Percentiles rank a stretch among this genome's conserved stretches.
Evolutionary conservation across 768 basidiomycete genomes (phyloP).

Genomic region (Pisolithus tinctorius): DNA sequence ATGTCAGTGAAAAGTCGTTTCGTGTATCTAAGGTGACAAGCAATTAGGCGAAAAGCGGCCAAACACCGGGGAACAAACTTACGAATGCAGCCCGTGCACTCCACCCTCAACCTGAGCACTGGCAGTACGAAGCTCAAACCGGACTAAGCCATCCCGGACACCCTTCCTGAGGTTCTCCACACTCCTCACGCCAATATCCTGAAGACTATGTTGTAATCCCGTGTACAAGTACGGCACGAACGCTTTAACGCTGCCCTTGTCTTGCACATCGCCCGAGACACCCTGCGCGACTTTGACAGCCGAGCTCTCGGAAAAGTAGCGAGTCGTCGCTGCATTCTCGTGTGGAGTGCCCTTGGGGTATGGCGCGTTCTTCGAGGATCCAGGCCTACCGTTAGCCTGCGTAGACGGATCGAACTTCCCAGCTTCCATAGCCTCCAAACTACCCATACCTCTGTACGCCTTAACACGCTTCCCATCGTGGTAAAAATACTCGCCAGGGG

Average conservation of each 20-base stretch:
- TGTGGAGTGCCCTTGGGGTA: conserved; percentile 42
- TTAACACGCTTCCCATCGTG: conserved; percentile 99
- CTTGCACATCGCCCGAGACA: conserved; percentile 93
- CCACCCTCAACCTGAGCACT: conserved; percentile 95
- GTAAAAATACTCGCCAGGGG: conserved; percentile 98
- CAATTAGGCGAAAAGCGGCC: conserved; percentile 3
- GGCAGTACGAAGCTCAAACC: conserved; percentile 91
- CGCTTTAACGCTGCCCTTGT: conserved; percentile 91
- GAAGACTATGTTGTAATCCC: conserved; percentile 88
- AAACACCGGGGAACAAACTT: conserved; percentile 30
- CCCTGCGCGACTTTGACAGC: conserved; percentile 95
- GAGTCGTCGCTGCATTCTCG: conserved; percentile 93
- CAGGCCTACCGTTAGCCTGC: conserved; percentile 19
- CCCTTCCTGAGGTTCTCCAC: conserved; percentile 60
- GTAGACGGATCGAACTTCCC: conserved; percentile 38
- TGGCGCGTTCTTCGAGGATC: conserved; percentile 40
- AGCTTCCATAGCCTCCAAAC: conserved; percentile 88
- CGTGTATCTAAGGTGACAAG: conserved; percentile 37
- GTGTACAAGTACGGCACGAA: conserved; percentile 83
- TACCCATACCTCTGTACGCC: conserved; percentile 98
- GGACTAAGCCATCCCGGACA: conserved; percentile 58
- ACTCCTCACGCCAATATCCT: conserved; percentile 81
- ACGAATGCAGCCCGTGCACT: conserved; percentile 94
- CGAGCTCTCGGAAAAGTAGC: conserved; percentile 54
- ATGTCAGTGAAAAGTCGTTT: conserved; percentile 46